Evolutionary conservation across 2,329 filamentous ascomycete genomes (phyloP).

Genomic region (Cadophora malorum): DNA sequence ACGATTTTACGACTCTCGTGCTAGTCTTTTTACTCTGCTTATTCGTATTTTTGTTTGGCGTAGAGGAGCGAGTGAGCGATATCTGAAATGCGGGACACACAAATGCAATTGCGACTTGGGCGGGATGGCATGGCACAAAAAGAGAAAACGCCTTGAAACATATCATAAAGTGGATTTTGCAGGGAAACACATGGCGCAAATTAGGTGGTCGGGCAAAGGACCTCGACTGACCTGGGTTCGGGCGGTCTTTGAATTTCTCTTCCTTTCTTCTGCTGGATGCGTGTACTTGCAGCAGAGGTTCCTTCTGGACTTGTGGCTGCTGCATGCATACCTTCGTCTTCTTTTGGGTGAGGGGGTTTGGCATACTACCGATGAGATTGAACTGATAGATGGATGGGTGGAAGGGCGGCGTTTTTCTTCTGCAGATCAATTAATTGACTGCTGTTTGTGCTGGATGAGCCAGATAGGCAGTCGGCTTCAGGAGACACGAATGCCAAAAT

Average conservation of each 20-base stretch:
- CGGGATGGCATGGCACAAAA: constrained; percentile 14
- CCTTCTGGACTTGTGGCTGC: background rate
- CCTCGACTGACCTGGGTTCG: constrained; percentile 1
- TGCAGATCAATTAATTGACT: background rate
- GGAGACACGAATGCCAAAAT: background rate
- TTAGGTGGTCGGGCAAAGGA: background rate
- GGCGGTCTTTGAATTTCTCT: constrained; percentile 6
- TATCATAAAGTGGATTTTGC: constrained; percentile 24
- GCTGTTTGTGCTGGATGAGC: background rate
- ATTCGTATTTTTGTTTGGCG: constrained; percentile 24
- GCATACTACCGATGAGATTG: background rate
- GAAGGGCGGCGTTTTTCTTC: background rate
- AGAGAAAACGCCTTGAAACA: constrained; percentile 12
- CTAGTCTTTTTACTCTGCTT: constrained; percentile 16
- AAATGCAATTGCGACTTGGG: constrained; percentile 16
- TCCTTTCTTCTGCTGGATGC: background rate
- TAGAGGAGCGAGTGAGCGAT: constrained; percentile 17
- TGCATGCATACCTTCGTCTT: background rate
- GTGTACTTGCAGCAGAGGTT: too few relatives aligned
- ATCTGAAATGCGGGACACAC: constrained; percentile 1
- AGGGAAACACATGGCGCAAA: constrained; percentile 22
- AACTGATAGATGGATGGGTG: constrained; percentile 15
- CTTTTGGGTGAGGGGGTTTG: background rate
- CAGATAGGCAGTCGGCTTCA: background rate
- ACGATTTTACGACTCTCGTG: constrained; percentile 23